Percentiles rank a stretch among this genome's conserved stretches.
Evolutionary conservation across 768 basidiomycete species (phyloP).

Genomic region (Collybiopsis confluens): DNA sequence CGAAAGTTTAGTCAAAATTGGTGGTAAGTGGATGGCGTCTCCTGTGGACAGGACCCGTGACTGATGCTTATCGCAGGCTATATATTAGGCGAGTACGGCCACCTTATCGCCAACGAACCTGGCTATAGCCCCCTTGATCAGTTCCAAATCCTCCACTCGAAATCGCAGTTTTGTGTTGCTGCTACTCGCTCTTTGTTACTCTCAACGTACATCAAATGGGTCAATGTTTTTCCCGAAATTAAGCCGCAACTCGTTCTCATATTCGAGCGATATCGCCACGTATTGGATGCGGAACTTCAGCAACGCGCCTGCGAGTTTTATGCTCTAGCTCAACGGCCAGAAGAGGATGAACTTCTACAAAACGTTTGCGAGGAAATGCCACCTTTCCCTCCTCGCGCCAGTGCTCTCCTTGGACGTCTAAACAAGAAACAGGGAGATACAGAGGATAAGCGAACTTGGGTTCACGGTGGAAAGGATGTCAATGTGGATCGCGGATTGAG

Average conservation of each 20-base stretch:
- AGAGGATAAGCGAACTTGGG: conserved; percentile 95
- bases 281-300: conserved; percentile 94
- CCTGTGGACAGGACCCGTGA: neutral
- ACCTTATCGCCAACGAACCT: conserved; percentile 91
- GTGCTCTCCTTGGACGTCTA: conserved; percentile 80
- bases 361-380: conserved; percentile 99
- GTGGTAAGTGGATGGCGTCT: conserved; percentile 49
- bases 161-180: conserved; percentile 92
- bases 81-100: conserved; percentile 96
- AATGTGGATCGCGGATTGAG: conserved; percentile 73
- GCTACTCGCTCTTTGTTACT: conserved; percentile 88
- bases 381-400: conserved; percentile 93
- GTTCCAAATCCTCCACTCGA: conserved; percentile 87
- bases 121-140: conserved; percentile 95
- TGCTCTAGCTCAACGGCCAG: conserved; percentile 75
- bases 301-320: conserved; percentile 98
- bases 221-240: conserved; percentile 99
- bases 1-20: conserved; percentile 94
- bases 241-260: conserved; percentile 90
- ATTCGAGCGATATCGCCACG: conserved; percentile 96
- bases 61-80: conserved; percentile 53
- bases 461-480: conserved; percentile 91
- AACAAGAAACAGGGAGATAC: conserved; percentile 89
- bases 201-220: conserved; percentile 99
- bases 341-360: conserved; percentile 90